Conservation (phyloP, 768 basidiomycete species). For the Suillus subalutaceus region DNA sequence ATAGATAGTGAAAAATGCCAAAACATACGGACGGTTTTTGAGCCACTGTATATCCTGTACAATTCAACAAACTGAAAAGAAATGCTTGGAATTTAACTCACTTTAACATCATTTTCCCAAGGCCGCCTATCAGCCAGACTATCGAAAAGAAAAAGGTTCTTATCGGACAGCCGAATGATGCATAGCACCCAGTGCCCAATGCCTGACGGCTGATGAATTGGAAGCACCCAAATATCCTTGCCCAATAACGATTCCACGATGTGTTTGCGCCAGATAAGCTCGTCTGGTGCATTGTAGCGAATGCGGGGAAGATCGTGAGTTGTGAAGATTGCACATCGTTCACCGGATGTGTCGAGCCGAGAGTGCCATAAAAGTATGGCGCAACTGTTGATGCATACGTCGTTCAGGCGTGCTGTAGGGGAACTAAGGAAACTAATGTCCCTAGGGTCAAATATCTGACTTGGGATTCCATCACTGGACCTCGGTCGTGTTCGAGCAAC, state of each 20-base stretch:
- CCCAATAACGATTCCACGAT: slow-evolving; percentile 27
- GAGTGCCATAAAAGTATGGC: slow-evolving; percentile 12
- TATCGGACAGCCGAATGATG: not conserved
- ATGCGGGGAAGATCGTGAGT: slow-evolving; percentile 11
- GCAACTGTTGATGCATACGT: slow-evolving; percentile 16
- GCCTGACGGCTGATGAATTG: slow-evolving; percentile 10
- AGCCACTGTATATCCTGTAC: too few species aligned
- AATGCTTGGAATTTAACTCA: too few species aligned
- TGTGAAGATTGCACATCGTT: slow-evolving; percentile 10
- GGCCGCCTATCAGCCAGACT: not conserved
- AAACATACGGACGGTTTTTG: too few species aligned
- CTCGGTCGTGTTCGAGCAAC: not conserved
- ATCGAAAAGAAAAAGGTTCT: not conserved
- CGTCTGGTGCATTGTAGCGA: not conserved
- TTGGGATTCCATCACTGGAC: not conserved
- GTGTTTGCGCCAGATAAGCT: slow-evolving; percentile 26
- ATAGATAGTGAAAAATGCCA: too few species aligned
- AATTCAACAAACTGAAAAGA: too few species aligned
- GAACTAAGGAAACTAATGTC: slow-evolving; percentile 15
- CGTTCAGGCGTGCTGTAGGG: not conserved
- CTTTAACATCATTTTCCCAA: too few species aligned
- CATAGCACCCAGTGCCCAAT: not conserved
- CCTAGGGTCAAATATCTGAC: slow-evolving; percentile 7
- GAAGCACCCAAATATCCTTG: slow-evolving; percentile 35
- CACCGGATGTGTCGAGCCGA: not conserved